Percentiles rank a stretch among this genome's conserved stretches.
These are phyloP conservation scores for Uronychia setigera DNA, from an alignment of 73 alveolate species.

Conservation along the genomic window DNA sequence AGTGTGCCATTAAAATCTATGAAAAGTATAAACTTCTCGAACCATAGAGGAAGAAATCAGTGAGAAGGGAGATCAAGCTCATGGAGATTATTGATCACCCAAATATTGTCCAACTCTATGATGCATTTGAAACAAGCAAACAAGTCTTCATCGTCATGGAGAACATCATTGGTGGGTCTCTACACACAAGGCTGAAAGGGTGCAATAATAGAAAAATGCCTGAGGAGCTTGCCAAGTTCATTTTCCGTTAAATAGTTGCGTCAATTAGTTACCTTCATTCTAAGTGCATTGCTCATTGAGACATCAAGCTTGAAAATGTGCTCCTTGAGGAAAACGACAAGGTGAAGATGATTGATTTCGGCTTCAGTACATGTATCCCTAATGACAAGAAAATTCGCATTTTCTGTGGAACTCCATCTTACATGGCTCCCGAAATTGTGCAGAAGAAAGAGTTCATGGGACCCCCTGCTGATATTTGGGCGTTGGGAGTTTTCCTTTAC, in stretches of 20 bases:
- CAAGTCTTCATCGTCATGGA: slow-evolving; percentile 86
- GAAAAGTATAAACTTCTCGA: slow-evolving; percentile 80
- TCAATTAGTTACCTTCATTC: slow-evolving; percentile 84
- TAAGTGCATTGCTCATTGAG: slow-evolving; percentile 89
- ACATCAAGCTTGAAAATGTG: slow-evolving; percentile 86
- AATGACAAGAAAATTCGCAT: slow-evolving; percentile 68
- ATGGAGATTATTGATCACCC: slow-evolving; percentile 87
- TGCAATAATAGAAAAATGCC: slow-evolving; percentile 71
- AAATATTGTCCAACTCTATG: slow-evolving; percentile 89
- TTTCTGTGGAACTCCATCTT: slow-evolving; percentile 85
- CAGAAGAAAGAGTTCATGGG: slow-evolving; percentile 72
- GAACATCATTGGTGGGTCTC: slow-evolving; percentile 82
- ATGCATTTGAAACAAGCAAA: slow-evolving; percentile 86
- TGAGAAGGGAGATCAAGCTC: slow-evolving; percentile 80
- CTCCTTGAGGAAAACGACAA: slow-evolving; percentile 68
- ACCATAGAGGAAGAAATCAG: slow-evolving; percentile 74
- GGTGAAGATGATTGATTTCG: slow-evolving; percentile 77
- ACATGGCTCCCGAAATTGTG: slow-evolving; percentile 88
- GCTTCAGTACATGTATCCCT: slow-evolving; percentile 74
- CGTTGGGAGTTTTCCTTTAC: slow-evolving; percentile 71
- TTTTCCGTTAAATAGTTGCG: slow-evolving; percentile 73
- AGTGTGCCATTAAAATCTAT: slow-evolving; percentile 89
- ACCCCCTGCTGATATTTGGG: slow-evolving; percentile 86
- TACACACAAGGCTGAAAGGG: slow-evolving; percentile 72
- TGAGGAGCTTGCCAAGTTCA: slow-evolving; percentile 75